Evolutionary conservation across 1,284 basidiomycete genomes (phyloP), one percentile per base, ranked within the genome.

Genomic region (Dichomitus squalens): DNA sequence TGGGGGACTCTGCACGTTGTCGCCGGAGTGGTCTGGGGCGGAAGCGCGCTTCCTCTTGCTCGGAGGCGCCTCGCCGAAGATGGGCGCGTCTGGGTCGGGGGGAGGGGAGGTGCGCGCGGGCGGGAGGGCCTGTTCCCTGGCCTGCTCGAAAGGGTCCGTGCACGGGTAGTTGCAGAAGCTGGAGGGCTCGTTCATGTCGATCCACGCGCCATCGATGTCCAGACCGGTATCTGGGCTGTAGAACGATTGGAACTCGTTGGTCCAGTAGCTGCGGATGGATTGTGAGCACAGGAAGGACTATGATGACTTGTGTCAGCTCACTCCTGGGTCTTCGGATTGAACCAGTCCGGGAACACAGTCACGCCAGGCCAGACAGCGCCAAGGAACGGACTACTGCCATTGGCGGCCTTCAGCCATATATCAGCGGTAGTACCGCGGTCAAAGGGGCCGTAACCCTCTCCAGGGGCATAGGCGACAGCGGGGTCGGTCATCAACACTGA

Each of bases 401-500:
- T 84, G 1, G 77, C 75, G 34, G 80, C 76, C 68, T 88, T 90
- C 51, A 90, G 70, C 77, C 81, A 90, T 11, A 90, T 71, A 59
- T 85, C 84, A 7, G 75, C 69, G 18, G 73, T 71, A 2, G 78
- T 75, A 8, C 88, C 88, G 33, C 81, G 77, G 52, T 84, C 76
- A 61, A 81, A 90, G 0, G 86, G 70, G 2, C 71, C 76, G 59
- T 89, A 88, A 29, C 69, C 75, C 44, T 78, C 70, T 18, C 72
- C 74, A 0, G 82, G 79, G 9, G 79, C 64, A 55, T 80, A 82
- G 0, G 78, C 85, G 0, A 88, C 77, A 2, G 87, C 87, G n/a
- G 88, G 88, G 68, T 91, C 88, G 2, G 86, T 87, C 87, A 90
- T 90, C 44, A 89, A 68, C 23, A 89, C 85, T 87, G 59, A 9